Base-by-base conservation (phyloP, 148 eudicot species). In the Chenopodium formosanum region DNA sequence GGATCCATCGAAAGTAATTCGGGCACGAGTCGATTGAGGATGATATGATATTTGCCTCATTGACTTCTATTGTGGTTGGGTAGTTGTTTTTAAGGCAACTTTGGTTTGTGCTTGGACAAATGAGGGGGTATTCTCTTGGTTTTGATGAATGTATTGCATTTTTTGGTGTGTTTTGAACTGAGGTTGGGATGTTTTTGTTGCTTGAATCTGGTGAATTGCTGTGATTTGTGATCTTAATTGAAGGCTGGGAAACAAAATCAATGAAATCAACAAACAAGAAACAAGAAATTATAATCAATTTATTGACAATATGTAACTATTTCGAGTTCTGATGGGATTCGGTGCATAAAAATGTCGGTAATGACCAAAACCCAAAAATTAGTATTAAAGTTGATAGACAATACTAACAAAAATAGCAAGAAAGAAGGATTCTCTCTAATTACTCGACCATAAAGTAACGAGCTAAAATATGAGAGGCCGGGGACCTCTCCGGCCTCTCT, bases 1-100 rank as follows among this genome's bases (percentile, higher is more conserved):
- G 84, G 75, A 93, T 91, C 92, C 93, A 91, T 44, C 82, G 84
- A 74, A 91, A 91, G 83, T 89, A 93, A 14, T 80, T 89, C 1
- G 90, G 93, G 74, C 94, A 90, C 44, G 72, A 16, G 31, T 77
- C 76, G 2, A 75, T 6, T n/a, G 62, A 13, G 6, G 63, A 74
- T 27, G 32, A 19, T 0, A 10, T 73, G 32, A 46, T 73, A 6
- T 73, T 9, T 10, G 17, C 19, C 9, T 44, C 25, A 7, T 47
- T n/a, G 1, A 70, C 68, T 34, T 52, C 27, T 17, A 8, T 60
- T 29, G 17, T 65, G 70, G 53, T 58, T 17, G 81, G 86, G 46
- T 80, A 79, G 14, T 22, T 81, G 23, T 70, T 76, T 44, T 73
- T 40, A 2, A 86, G 84, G 72, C 88, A 86, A 74, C 78, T 86